Base-by-base conservation (phyloP, 345 rosid genomes). In the Ceriops decandra region DNA sequence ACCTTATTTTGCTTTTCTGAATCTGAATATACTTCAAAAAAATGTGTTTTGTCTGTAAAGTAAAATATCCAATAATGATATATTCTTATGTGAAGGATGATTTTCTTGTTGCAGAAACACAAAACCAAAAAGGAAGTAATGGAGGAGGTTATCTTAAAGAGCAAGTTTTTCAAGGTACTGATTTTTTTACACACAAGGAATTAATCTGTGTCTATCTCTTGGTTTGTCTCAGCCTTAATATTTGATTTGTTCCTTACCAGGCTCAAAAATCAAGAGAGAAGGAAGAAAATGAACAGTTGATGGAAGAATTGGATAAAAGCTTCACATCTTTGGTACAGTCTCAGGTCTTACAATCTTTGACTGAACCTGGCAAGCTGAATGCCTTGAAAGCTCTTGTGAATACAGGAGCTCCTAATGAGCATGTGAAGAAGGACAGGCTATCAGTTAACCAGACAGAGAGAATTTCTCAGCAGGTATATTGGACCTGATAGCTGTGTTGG, bases 81-180 rank as follows among this genome's bases (percentile, higher is more conserved):
- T 61, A 20, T 19, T 46, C 21, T 15, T 72, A 60, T 58, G 72
- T 28, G 61, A 49, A 52, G 52, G 57, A 66, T 64, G 52, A 42
- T 47, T 67, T 74, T 56, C 28, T 52, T 35, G 52, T 65, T 76
- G 75, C 91, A 93, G 97, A 90, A 76, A 60, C 95, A 76, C 76
- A 95, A 86, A 83, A 80, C 82, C 66, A 95, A 95, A 82, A 95
- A 90, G 74, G 95, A 95, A 85, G 83, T 88, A 21, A 91, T 87
- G 96, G 83, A 85, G 70, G 96, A 95, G 86, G 82, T 95, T 72
- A 95, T 91, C 69, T 78, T 90, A 83, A 95, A 95, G 85, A 91
- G 97, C 88, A 95, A 95, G 76, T 81, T 76, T 87, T 93, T 85
- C 83, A 95, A 83, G 99, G 97, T 95, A 76, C 68, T 17, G 47